Evolutionary conservation across 345 rosid genomes (phyloP).

Genomic region (Eucalyptus victrix): DNA sequence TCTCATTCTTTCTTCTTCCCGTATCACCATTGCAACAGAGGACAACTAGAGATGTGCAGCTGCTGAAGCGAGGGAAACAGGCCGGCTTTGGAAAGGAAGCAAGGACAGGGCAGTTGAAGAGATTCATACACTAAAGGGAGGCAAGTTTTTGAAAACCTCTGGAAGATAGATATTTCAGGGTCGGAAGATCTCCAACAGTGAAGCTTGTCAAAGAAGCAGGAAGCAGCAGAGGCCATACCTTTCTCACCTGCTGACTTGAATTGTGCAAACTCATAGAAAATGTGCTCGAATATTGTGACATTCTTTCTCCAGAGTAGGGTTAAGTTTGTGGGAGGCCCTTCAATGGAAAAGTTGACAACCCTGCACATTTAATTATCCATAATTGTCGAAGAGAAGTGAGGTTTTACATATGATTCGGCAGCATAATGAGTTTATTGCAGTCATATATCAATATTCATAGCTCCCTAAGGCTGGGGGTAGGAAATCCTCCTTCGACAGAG

Average conservation of each 20-base stretch:
- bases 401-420: background rate
- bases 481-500: background rate
- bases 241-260: background rate
- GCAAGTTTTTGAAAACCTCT: background rate
- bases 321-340: background rate
- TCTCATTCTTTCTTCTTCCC: background rate
- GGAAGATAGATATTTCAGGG: background rate
- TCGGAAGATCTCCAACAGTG: background rate
- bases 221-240: background rate
- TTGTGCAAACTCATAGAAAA: background rate
- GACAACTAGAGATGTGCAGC: background rate
- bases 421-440: background rate
- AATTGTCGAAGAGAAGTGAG: background rate
- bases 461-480: background rate
- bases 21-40: background rate
- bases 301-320: background rate
- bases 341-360: background rate
- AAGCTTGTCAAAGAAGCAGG: background rate
- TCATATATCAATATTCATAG: background rate
- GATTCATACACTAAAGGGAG: too few relatives aligned
- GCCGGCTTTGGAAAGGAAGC: background rate
- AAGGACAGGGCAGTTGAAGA: background rate
- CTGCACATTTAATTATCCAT: background rate
- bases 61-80: background rate
- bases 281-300: background rate